These are phyloP conservation scores for Chaetomiaceae sp. DNA, from an alignment of 2,329 filamentous ascomycete genomes.

Conservation along the genomic window DNA sequence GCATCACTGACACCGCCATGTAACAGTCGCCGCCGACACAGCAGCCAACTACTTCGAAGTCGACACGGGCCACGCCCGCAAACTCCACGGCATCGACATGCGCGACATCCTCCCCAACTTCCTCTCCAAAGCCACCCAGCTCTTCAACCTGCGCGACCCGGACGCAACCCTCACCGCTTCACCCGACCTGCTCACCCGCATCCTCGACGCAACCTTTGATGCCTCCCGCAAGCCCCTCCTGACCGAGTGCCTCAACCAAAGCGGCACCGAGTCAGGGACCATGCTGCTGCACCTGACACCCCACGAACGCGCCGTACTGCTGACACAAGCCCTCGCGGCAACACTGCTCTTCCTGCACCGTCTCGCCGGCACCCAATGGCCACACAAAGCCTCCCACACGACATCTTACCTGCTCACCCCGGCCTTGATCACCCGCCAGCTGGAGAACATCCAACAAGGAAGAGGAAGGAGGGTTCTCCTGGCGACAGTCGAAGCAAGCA, in stretches of 20 bases:
- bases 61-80: slow-evolving; percentile 26
- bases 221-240: slow-evolving; percentile 19
- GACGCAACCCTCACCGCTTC: slow-evolving; percentile 10
- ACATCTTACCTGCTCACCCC: no score
- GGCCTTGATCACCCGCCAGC: slow-evolving; percentile 12
- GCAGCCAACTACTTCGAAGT: slow-evolving; percentile 25
- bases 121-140: slow-evolving; percentile 21
- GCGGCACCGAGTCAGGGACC: slow-evolving; percentile 17
- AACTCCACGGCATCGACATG: slow-evolving; percentile 24
- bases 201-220: slow-evolving; percentile 21
- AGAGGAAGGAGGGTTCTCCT: slow-evolving; percentile 16
- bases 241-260: slow-evolving; percentile 16
- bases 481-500: slow-evolving; percentile 21
- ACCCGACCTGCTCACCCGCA: slow-evolving; percentile 14
- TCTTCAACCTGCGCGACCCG: slow-evolving; percentile 28
- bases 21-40: slow-evolving; percentile 21
- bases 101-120: slow-evolving; percentile 27
- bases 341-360: slow-evolving; percentile 24
- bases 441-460: slow-evolving; percentile 12
- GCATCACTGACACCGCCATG: slow-evolving; percentile 5
- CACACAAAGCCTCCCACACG: slow-evolving; percentile 12
- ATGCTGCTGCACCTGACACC: slow-evolving; percentile 22
- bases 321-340: slow-evolving; percentile 21
- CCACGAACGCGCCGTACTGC: slow-evolving; percentile 26
- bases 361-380: slow-evolving; percentile 24